phyloP scores from a whole-genome alignment of 176 grass and related monocot genomes.

The Alopecurus myosuroides region DNA sequence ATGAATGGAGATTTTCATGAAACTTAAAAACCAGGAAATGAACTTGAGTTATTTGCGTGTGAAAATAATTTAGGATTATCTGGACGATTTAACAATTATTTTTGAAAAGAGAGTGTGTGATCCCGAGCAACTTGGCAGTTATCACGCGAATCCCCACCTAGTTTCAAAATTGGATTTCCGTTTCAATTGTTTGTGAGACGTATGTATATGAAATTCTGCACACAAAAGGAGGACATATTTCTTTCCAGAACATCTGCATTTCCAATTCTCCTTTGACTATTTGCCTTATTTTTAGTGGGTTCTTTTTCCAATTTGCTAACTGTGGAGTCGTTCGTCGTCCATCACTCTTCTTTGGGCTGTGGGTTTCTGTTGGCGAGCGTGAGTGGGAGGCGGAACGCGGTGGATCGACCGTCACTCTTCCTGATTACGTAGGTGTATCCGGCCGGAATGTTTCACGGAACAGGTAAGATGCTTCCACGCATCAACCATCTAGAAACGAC shows the following conservation, averaged over 20 bases:
- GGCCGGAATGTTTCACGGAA: too few relatives aligned
- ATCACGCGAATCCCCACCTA: neutral
- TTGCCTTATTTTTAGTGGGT: neutral
- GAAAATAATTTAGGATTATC: too few relatives aligned
- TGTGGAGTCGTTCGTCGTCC: too few relatives aligned
- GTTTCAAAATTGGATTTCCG: neutral
- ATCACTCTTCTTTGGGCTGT: too few relatives aligned
- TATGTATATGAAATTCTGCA: neutral
- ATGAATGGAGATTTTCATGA: neutral
- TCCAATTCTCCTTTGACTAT: neutral
- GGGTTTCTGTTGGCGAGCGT: too few relatives aligned
- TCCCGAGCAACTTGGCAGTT: neutral
- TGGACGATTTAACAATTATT: too few relatives aligned
- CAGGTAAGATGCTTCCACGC: too few relatives aligned
- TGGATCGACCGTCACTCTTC: too few relatives aligned
- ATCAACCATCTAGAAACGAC: too few relatives aligned
- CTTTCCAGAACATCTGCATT: neutral
- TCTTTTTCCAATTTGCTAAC: too few relatives aligned
- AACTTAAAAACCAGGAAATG: neutral
- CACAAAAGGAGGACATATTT: neutral
- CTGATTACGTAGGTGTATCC: too few relatives aligned
- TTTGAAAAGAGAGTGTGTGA: neutral
- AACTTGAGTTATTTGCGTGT: neutral
- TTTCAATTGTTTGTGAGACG: neutral
- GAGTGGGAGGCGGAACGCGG: too few relatives aligned